Percentiles rank a stretch among this genome's conserved stretches.
Evolutionary conservation across 495 filamentous ascomycete genomes (phyloP).

Genomic region (Neurospora sp.): DNA sequence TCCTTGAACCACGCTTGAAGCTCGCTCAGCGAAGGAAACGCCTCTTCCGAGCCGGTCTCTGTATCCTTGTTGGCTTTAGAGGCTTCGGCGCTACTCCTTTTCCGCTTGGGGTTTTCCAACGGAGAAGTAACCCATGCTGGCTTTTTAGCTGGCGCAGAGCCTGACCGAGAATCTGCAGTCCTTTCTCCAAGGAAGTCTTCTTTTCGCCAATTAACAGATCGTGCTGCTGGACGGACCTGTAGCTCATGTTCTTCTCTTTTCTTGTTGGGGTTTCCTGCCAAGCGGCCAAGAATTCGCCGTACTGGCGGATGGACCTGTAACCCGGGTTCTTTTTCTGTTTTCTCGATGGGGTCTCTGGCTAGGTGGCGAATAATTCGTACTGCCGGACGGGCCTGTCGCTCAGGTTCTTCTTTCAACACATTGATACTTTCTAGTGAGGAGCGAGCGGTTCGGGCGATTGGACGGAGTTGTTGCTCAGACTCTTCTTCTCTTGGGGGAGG

Average conservation of each 20-base stretch:
- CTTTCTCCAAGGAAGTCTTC: neutral
- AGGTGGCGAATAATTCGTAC: neutral
- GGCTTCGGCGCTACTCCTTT: neutral
- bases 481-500: neutral
- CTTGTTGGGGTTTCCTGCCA: neutral
- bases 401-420: neutral
- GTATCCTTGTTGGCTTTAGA: neutral
- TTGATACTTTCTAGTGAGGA: neutral
- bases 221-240: neutral
- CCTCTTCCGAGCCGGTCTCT: neutral
- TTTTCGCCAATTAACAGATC: neutral
- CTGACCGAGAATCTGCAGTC: neutral
- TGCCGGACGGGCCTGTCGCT: neutral
- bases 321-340: neutral
- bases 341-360: neutral
- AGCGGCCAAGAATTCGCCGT: neutral
- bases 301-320: neutral
- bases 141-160: neutral
- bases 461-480: neutral
- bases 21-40: neutral
- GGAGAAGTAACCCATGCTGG: neutral
- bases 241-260: neutral
- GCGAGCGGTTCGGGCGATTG: neutral
- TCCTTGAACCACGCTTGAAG: neutral
- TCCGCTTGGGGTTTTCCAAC: neutral